Evolutionary conservation across 176 grass and related monocot species (phyloP), one percentile per base, ranked within the genome.

Genomic region (Carex scoparia): DNA sequence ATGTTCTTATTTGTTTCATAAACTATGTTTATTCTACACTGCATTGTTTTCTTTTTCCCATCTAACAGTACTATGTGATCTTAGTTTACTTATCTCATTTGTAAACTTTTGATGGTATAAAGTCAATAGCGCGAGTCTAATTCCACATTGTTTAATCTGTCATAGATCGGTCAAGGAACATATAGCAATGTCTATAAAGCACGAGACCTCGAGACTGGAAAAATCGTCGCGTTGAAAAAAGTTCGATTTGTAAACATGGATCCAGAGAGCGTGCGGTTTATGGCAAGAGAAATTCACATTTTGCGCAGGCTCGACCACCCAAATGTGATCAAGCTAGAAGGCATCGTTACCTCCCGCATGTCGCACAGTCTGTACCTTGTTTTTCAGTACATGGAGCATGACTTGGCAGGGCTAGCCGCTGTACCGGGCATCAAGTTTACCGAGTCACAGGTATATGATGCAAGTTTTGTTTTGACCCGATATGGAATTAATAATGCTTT

Each of bases 141-240:
- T 79, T 5, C 53, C 32, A 79, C 31, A 30, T 84, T 84, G 14
- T 84, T 84, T 69, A 6, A 57, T 73, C 28, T 84, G 14, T 53
- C 46, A 83, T 83, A 90, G 89, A 90, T 90, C 81, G 89, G 89
- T 56, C 89, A 90, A 87, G 89, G 89, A 64, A 90, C 89, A n/a
- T 90, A 90, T 80, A 90, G 89, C 85, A 87, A 84, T 84, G 89
- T 90, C 13, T 90, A 90, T 46, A 87, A 84, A 84, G 88, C 88
- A 67, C 85, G 88, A 38, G 89, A 90, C 55, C 89, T 90, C 42
- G 63, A 84, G 65, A 87, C 89, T 3, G 85, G 85, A 14, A 90
- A 90, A 80, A 90, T 87, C 31, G 89, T 90, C 27, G 89, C 89
- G 13, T 64, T 90, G 31, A 90, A 90, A 55, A 90, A 84, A 84